A percentile compares a stretch with the other conserved stretches of the same genome.
Evolutionary conservation across 208 protist genomes (phyloP).

Genomic region (Acanthamoeba divionensis): DNA sequence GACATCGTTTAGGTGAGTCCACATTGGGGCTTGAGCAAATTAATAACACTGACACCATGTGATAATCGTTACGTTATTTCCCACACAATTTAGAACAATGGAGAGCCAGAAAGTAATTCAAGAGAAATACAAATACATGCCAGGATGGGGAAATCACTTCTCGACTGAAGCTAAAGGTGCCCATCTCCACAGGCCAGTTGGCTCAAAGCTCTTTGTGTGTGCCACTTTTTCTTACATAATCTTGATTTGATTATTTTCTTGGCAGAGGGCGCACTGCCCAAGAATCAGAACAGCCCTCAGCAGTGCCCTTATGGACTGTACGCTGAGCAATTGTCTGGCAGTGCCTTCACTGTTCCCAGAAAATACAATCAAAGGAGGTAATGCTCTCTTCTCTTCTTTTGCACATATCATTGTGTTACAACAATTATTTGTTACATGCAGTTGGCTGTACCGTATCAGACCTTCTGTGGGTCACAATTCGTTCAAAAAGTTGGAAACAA

Average conservation of each 20-base stretch:
- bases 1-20: no score
- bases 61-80: no score
- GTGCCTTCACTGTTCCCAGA: conserved; percentile 85
- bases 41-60: no score
- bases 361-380: conserved; percentile 74
- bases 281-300: conserved; percentile 84
- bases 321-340: conserved; percentile 87
- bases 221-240: not conserved
- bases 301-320: conserved; percentile 84
- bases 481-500: conserved; percentile 48
- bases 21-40: no score
- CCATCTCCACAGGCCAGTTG: conserved; percentile 8
- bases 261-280: conserved; percentile 56
- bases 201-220: not conserved
- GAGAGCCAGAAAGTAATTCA: not conserved
- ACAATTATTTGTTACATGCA: not conserved
- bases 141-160: conserved; percentile 78
- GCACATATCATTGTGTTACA: not conserved
- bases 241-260: not conserved
- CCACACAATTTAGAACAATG: no score
- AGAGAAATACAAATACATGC: conserved; percentile 74
- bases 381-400: not conserved
- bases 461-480: conserved; percentile 79
- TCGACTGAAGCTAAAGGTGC: conserved; percentile 73
- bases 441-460: conserved; percentile 86